phyloP scores from a whole-genome alignment of 139 green algal genomes.

The Coelastrella sp. region DNA sequence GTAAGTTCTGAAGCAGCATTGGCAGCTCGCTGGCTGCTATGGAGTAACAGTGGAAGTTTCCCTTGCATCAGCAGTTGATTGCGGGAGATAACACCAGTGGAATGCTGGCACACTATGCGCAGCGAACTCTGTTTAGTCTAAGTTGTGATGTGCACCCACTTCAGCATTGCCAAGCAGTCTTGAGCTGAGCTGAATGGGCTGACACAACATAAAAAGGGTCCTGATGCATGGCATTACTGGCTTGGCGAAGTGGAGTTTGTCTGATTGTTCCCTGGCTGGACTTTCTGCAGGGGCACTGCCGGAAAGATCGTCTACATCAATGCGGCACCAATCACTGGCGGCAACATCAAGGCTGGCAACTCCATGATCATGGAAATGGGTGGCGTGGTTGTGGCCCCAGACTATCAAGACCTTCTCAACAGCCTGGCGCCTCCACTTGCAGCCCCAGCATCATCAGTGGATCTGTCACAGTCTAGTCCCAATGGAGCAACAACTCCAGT shows the following conservation, averaged over 20 bases:
- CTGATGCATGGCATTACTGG: background rate
- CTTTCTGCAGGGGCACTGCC: background rate
- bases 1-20: too few species aligned
- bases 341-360: slow-evolving; percentile 38
- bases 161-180: too few species aligned
- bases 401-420: slow-evolving; percentile 15
- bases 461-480: background rate
- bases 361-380: slow-evolving; percentile 33
- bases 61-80: background rate
- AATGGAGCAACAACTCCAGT: too few species aligned
- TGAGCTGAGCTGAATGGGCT: too few species aligned
- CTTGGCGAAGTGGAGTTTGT: background rate
- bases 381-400: slow-evolving; percentile 7
- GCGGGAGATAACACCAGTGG: too few species aligned
- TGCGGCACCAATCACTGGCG: background rate
- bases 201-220: background rate
- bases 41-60: background rate
- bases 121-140: too few species aligned
- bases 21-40: too few species aligned
- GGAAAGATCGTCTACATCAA: slow-evolving; percentile 27
- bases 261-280: background rate
- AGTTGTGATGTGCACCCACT: too few species aligned
- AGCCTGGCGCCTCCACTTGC: background rate
- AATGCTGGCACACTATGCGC: too few species aligned
- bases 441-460: background rate